Base-by-base conservation (phyloP, 129 eudicot species). In the Arctium minus region DNA sequence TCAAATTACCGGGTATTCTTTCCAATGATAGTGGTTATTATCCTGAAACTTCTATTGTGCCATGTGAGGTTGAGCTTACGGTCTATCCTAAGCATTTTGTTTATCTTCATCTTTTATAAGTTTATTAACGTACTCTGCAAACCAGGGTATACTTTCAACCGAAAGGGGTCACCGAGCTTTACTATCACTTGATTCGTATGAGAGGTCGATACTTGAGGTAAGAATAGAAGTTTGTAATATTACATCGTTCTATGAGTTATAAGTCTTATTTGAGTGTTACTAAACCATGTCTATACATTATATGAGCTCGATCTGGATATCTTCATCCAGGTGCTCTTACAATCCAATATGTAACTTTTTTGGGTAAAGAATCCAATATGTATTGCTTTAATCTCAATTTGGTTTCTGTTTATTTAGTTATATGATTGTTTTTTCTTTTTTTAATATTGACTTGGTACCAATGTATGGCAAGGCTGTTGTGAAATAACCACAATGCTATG, bases 81-180 rank as follows among this genome's bases (percentile, higher is more conserved):
- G 73, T 39, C 38, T 74, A 31, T 17, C 37, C 9, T 56, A 83
- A 37, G 8, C 36, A 36, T 50, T 69, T 13, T 37, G 60, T 33
- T 65, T 42, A 17, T 70, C 39, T 81, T 46, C 44, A 60, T 40
- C 12, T 62, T 81, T 62, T 64, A 11, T 72, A 32, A 56, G 69
- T 81, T 81, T n/a, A 71, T 68, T 78, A 33, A 86, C 85, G 9
- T 60, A 60, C 15, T 4, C 53, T 76, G 44, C 68, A 64, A 39
- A 71, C 50, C 89, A 96, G 99, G 99, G 97, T 48, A 96, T 96
- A 88, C 96, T 96, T 79, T 96, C 98, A 80, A 96, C 99, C 73
- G 98, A 96, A 88, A 90, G 89, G 83, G 99, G 99, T 71, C 97
- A 92, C 78, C 85, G 85, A 74, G 89, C 97, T 85, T 84, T 93